A percentile compares a stretch with the other conserved stretches of the same genome.
These are phyloP conservation scores for Pichia californica DNA, from an alignment of 805 yeast genomes.

Conservation along the genomic window DNA sequence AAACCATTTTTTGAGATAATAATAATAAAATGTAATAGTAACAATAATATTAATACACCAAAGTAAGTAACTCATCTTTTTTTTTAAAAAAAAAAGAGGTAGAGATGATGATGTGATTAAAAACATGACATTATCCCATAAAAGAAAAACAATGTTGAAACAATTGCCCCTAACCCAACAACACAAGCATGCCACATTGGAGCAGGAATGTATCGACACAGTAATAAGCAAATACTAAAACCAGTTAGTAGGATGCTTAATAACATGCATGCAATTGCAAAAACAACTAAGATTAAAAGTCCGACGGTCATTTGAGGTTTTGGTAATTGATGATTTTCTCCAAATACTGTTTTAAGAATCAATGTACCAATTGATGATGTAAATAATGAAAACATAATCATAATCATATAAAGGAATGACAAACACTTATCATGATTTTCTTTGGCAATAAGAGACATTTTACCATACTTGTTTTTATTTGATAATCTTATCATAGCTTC, in stretches of 20 bases:
- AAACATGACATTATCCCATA: slow-evolving; percentile 30
- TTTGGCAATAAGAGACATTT: slow-evolving; percentile 17
- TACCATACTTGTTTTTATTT: slow-evolving; percentile 1
- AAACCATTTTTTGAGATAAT: too few relatives aligned
- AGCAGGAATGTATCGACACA: slow-evolving; percentile 33
- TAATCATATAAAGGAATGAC: slow-evolving; percentile 37
- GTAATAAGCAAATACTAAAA: slow-evolving; percentile 38
- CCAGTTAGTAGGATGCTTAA: slow-evolving; percentile 32
- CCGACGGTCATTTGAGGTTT: slow-evolving; percentile 14
- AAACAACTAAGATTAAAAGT: slow-evolving; percentile 27
- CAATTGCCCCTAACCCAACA: slow-evolving; percentile 36
- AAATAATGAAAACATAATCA: slow-evolving; percentile 34
- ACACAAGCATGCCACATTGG: slow-evolving; percentile 36
- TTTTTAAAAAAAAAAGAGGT: too few relatives aligned
- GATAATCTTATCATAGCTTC: slow-evolving; percentile 1
- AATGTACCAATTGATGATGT: slow-evolving; percentile 37
- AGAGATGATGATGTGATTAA: slow-evolving; percentile 5
- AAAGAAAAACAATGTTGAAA: slow-evolving; percentile 37
- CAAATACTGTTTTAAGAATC: slow-evolving; percentile 26
- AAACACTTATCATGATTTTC: slow-evolving; percentile 37
- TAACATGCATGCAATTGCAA: slow-evolving; percentile 36
- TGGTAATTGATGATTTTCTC: slow-evolving; percentile 1
- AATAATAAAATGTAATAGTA: too few relatives aligned
- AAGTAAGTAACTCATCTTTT: too few relatives aligned
- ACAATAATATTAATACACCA: too few relatives aligned